phyloP scores from a whole-genome alignment of 768 basidiomycete species.

The Kwoniella pini region DNA sequence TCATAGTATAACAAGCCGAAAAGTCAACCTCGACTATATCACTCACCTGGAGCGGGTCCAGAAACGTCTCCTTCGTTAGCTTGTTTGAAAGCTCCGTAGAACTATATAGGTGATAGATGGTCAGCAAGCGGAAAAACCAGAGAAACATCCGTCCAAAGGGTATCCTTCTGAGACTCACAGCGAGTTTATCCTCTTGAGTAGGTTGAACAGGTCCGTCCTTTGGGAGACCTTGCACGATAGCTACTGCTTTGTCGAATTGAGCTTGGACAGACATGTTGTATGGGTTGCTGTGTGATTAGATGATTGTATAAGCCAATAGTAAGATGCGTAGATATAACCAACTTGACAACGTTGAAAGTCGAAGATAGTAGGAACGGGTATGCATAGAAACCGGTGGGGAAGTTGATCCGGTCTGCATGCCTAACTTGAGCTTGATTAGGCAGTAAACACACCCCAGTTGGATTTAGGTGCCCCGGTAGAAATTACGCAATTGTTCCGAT shows the following conservation, averaged over 20 bases:
- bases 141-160: no score
- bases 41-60: constrained; percentile 29
- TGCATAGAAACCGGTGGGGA: constrained; percentile 1
- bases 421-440: background rate
- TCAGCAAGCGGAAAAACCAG: no score
- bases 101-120: constrained; percentile 59
- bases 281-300: background rate
- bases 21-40: background rate
- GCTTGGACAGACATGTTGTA: constrained; percentile 37
- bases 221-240: constrained; percentile 60
- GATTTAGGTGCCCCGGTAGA: background rate
- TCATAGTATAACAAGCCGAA: no score
- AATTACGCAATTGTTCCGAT: constrained; percentile 2
- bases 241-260: constrained; percentile 52
- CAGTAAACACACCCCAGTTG: no score
- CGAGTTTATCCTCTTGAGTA: constrained; percentile 70
- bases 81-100: constrained; percentile 94
- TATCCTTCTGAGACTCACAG: constrained; percentile 62
- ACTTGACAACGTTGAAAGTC: no score
- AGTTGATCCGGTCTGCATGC: background rate
- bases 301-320: no score
- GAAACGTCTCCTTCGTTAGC: constrained; percentile 74
- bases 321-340: no score
- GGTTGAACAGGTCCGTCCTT: constrained; percentile 81
- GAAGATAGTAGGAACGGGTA: background rate